Evolutionary conservation across 441 rosid species (phyloP), one percentile per base, ranked within the genome.

Genomic region (Syzygium syzygioides): DNA sequence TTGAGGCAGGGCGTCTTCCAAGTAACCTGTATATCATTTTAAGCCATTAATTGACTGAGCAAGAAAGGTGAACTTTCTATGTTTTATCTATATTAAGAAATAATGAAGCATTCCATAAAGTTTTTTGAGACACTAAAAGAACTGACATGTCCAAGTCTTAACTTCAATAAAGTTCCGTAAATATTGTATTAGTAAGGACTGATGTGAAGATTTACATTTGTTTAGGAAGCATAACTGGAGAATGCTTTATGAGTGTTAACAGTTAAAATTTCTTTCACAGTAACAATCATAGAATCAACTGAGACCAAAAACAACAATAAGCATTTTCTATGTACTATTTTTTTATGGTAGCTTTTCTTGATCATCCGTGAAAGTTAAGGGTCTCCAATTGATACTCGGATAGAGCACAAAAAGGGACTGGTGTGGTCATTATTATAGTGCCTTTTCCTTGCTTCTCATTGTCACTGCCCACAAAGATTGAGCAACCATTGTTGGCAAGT

Each of bases 401-500:
- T 3, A 10, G 6, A 57, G 7, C 68, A 3, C 4, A 60, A 3
- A 26, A 59, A 0, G 7, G 30, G 26, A 59, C 0, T 59, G 3
- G 14, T 4, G 26, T 25, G 7, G 15, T 59, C 64, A 59, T 4
- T 59, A 45, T 55, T 86, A 52, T 11, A 62, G 17, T 94, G 96
- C 99, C 99, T 96, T 96, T 96, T 89, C 97, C 98, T 55, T 92
- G 86, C 93, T 93, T 89, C 93, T 94, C 98, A 45, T 96, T 98
- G 60, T 95, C 99, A 90, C 95, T 97, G 9, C 99, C 99, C 93
- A 96, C 99, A 54, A 96, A 93, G 88, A 98, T 93, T 7, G 98
- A 98, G 93, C 98, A 95, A 88, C 99, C 99, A 86, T 96, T 96
- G 91, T 96, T 98, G 83, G 99, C 98, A 90, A 95, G 97, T 2